These are phyloP conservation scores for Verticillium zaregamsianum DNA, from an alignment of 2,329 filamentous ascomycete species.

Conservation along the genomic window DNA sequence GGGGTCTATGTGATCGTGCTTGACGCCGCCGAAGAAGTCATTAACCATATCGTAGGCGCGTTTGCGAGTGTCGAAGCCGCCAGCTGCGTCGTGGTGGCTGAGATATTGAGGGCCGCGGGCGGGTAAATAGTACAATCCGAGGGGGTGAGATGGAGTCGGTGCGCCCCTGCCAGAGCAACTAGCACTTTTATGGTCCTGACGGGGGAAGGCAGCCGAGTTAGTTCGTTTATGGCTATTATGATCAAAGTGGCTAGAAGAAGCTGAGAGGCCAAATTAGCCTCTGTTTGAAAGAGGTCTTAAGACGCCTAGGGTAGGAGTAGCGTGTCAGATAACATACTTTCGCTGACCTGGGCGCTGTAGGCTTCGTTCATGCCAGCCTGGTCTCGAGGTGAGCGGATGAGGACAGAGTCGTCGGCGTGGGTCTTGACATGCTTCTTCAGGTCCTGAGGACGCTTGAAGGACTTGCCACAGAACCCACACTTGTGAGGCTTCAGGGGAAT, in stretches of 20 bases:
- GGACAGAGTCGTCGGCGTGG: conserved; percentile 89
- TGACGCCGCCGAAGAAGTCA: conserved; percentile 90
- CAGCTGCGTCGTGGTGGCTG: conserved; percentile 41
- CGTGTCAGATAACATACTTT: conserved; percentile 39
- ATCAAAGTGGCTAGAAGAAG: conserved; percentile 57
- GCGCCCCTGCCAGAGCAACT: conserved; percentile 48
- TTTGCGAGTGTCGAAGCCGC: conserved; percentile 66
- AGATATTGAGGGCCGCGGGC: conserved; percentile 49
- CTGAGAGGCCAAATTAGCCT: conserved; percentile 41
- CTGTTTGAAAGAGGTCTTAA: conserved; percentile 17
- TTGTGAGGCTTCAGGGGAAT: conserved; percentile 99
- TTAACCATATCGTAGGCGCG: conserved; percentile 85
- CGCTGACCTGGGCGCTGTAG: conserved; percentile 49
- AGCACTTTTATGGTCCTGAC: conserved; percentile 46
- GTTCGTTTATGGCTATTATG: conserved; percentile 60
- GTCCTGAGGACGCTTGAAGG: conserved; percentile 98
- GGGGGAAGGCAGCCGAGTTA: conserved; percentile 50
- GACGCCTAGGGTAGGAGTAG: conserved; percentile 13
- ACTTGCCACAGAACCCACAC: conserved; percentile 97
- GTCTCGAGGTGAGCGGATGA: conserved; percentile 50
- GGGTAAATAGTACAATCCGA: conserved; percentile 59
- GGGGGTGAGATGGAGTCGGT: conserved; percentile 30
- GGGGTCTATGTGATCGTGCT: conserved; percentile 86
- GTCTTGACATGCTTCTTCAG: conserved; percentile 99
- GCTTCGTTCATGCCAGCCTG: conserved; percentile 43